Base-by-base conservation (phyloP, 2,329 filamentous ascomycete species). In the Exophiala spinifera region DNA sequence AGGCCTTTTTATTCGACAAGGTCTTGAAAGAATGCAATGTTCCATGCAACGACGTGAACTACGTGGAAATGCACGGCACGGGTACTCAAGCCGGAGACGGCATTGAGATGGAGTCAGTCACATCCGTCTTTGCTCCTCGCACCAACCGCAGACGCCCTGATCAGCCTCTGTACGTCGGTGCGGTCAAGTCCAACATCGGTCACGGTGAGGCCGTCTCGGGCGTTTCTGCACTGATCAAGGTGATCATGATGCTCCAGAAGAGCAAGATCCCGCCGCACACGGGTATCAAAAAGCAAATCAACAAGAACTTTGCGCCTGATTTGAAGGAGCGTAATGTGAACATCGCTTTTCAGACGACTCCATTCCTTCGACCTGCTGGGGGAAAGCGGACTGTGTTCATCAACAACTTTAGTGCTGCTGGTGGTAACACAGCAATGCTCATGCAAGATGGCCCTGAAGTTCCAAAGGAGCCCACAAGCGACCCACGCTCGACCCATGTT, bases 331-430 rank as follows among this genome's bases (percentile, higher is more conserved):
- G 69, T 36, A 66, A 67, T 51, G 66, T 68, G 6, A 64, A 67
- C 37, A 69, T 73, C 31, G 65, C 70, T 2, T 77, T 81, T 62
- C 74, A 82, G 60, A 72, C 73, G 5, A 68, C 66, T 14, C 57
- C 66, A 11, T 69, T 70, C 64, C 49, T 55, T 7, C 60, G 64
- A 39, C 64, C 65, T 19, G 59, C 61, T 45, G 62, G 61, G 20
- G 65, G 66, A 43, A 63, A 69, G 49, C 66, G 77, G 3, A 68
- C 67, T 17, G 69, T 75, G 15, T 69, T 72, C 21, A 70, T 86
- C 61, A 88, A 88, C 73, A 87, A 87, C 71, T 88, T 87, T 65
- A 82, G 81, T 59, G 86, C 86, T 5, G 84, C 86, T 49, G 86
- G 86, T 60, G 86, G 86, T 31, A 89, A 89, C 69, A 87, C 85